A percentile compares a stretch with the other conserved stretches of the same genome.
phyloP scores from a whole-genome alignment of 371 early-diverging fungal species.

The Actinomortierella ambigua region DNA sequence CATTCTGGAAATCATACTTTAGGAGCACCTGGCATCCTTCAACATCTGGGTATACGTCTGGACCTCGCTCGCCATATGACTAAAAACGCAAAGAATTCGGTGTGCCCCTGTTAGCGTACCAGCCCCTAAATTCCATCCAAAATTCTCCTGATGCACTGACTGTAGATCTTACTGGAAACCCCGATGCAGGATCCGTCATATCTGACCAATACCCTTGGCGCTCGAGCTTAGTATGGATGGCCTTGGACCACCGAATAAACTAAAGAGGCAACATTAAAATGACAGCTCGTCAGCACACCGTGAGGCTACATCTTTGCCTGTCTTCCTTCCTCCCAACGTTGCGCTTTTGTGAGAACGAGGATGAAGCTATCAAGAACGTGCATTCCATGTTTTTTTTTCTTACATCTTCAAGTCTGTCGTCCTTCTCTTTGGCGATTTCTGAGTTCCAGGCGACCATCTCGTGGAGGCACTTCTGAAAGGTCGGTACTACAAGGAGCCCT shows the following conservation, averaged over 20 bases:
- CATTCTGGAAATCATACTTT: conserved; percentile 73
- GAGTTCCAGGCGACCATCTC: conserved; percentile 78
- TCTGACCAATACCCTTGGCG: conserved; percentile 84
- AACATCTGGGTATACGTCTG: conserved; percentile 87
- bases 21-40: conserved; percentile 76
- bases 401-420: conserved; percentile 78
- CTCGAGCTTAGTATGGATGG: conserved; percentile 57
- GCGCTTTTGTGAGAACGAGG: too few species aligned
- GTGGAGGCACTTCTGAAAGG: conserved; percentile 72
- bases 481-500: conserved; percentile 73
- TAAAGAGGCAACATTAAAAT: conserved; percentile 19
- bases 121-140: too few species aligned
- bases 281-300: too few species aligned
- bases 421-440: conserved; percentile 78
- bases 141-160: background rate
- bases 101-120: too few species aligned
- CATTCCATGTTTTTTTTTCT: too few species aligned
- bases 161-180: conserved; percentile 83
- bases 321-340: too few species aligned
- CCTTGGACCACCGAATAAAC: conserved; percentile 78
- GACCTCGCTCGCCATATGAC: conserved; percentile 65
- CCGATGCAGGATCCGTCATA: conserved; percentile 92
- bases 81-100: conserved; percentile 13
- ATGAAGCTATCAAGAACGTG: too few species aligned
- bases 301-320: too few species aligned